phyloP scores from a whole-genome alignment of 2,329 filamentous ascomycete genomes.

The Exophiala aquamarina region DNA sequence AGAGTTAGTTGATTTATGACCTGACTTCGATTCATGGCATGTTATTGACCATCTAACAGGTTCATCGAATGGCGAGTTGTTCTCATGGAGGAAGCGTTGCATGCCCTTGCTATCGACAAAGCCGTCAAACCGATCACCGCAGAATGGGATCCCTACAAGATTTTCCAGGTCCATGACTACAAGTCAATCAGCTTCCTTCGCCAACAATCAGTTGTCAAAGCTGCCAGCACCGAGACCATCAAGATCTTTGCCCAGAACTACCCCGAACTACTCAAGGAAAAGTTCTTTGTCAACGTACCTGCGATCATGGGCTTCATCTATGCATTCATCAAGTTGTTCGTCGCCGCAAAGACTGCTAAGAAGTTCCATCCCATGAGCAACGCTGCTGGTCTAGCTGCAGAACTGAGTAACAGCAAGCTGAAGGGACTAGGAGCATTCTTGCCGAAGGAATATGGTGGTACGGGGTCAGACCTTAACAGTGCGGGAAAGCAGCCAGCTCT shows the following conservation, averaged over 20 bases:
- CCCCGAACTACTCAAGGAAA: conserved; percentile 83
- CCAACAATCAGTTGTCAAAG: conserved; percentile 73
- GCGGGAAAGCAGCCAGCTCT: conserved; percentile 21
- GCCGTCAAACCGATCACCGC: conserved; percentile 72
- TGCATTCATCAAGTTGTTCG: conserved; percentile 70
- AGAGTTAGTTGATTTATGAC: conserved; percentile 58
- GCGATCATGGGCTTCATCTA: conserved; percentile 88
- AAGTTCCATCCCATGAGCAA: conserved; percentile 78
- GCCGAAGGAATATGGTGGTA: conserved; percentile 77
- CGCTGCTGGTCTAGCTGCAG: conserved; percentile 66
- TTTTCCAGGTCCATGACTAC: conserved; percentile 93
- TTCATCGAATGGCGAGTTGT: conserved; percentile 89
- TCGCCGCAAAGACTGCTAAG: conserved; percentile 70
- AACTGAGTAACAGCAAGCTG: conserved; percentile 51
- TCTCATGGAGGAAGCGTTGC: conserved; percentile 83
- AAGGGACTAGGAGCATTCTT: conserved; percentile 54
- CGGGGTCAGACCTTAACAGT: conserved; percentile 53
- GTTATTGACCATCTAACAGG: conserved; percentile 44
- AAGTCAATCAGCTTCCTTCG: conserved; percentile 82
- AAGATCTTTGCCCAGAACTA: conserved; percentile 78
- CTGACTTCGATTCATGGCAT: conserved; percentile 1
- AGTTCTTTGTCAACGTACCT: conserved; percentile 96
- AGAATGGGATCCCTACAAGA: conserved; percentile 79
- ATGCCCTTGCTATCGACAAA: conserved; percentile 67
- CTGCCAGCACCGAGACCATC: conserved; percentile 77